phyloP scores from a whole-genome alignment of 805 yeast species.

The Candida lessepsii region DNA sequence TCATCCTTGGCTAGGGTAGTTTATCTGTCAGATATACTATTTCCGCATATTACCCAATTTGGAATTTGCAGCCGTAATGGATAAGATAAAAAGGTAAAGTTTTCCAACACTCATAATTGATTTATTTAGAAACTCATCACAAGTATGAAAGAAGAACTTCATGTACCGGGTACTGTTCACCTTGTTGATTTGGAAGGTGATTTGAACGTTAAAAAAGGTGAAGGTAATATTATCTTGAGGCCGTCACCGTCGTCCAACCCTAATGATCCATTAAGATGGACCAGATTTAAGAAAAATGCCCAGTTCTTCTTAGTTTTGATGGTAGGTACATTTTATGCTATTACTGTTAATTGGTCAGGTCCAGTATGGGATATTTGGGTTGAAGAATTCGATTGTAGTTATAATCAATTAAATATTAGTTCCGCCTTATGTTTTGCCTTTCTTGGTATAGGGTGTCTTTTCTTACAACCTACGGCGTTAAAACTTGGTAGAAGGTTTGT shows the following conservation, averaged over 20 bases:
- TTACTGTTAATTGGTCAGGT: slow-evolving; percentile 24
- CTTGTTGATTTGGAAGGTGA: slow-evolving; percentile 29
- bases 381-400: slow-evolving; percentile 22
- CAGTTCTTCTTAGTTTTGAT: slow-evolving; percentile 32
- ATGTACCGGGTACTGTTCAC: slow-evolving; percentile 36
- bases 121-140: no score
- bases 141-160: background rate
- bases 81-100: background rate
- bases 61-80: background rate
- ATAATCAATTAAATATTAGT: slow-evolving; percentile 22
- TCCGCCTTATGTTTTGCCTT: slow-evolving; percentile 29
- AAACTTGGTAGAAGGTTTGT: slow-evolving; percentile 30
- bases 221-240: slow-evolving; percentile 28
- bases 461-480: slow-evolving; percentile 34
- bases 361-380: slow-evolving; percentile 31
- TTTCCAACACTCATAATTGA: background rate
- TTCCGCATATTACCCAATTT: background rate
- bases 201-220: slow-evolving; percentile 20
- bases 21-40: no score
- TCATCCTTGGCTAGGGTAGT: no score
- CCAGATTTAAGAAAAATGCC: slow-evolving; percentile 24
- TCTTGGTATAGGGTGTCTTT: slow-evolving; percentile 33
- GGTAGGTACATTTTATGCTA: slow-evolving; percentile 25
- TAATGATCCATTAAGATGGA: slow-evolving; percentile 39
- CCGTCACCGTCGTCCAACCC: slow-evolving; percentile 35